These are phyloP conservation scores for Plasmodium knowlesi DNA, from an alignment of 169 alveolate genomes.

Conservation along the genomic window DNA sequence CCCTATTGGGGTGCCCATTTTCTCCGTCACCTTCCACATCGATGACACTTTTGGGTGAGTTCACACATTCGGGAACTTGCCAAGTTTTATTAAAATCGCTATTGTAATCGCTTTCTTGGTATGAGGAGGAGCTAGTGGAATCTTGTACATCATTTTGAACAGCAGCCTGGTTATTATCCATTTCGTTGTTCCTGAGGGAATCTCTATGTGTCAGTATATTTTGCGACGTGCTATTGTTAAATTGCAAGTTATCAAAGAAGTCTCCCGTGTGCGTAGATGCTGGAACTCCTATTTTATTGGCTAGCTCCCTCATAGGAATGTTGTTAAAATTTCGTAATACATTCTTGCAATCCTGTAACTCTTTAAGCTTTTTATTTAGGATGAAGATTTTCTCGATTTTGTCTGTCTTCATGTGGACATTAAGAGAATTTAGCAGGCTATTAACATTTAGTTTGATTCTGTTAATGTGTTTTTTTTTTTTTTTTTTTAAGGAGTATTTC, in stretches of 20 bases:
- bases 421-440: slow-evolving; percentile 24
- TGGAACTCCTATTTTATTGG: slow-evolving; percentile 16
- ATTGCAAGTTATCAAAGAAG: not conserved
- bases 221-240: slow-evolving; percentile 10
- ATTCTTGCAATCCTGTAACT: slow-evolving; percentile 30
- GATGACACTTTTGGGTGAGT: not conserved
- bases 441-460: slow-evolving; percentile 34
- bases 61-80: not conserved
- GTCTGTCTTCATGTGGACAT: slow-evolving; percentile 46
- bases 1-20: not conserved
- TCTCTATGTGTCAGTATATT: slow-evolving; percentile 9
- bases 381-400: slow-evolving; percentile 45
- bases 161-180: not conserved
- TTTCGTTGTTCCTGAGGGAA: not conserved
- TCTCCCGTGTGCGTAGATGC: slow-evolving; percentile 6
- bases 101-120: slow-evolving; percentile 23
- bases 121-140: slow-evolving; percentile 3
- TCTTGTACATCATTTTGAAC: slow-evolving; percentile 6
- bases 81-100: not conserved
- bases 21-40: not conserved
- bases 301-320: slow-evolving; percentile 22
- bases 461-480: slow-evolving; percentile 46
- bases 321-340: slow-evolving; percentile 32
- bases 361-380: slow-evolving; percentile 51
- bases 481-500: slow-evolving; percentile 25